Base-by-base conservation (phyloP, 805 yeast species). In the Kregervanrija fluxuum region DNA sequence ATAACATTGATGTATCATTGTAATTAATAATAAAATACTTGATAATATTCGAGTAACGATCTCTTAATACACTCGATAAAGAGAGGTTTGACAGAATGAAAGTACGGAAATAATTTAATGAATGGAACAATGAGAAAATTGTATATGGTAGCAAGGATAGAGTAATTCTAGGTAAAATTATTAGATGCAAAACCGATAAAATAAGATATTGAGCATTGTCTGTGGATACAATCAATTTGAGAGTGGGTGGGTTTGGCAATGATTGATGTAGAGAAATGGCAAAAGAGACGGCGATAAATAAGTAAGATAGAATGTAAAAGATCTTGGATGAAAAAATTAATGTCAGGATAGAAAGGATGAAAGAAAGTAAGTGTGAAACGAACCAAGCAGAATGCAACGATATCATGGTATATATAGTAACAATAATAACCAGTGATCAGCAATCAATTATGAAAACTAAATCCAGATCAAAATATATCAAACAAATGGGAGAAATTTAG, bases 111-210 rank as follows among this genome's bases (percentile, higher is more conserved):
- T 86, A 91, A 14, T 83, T 80, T 56, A 89, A 68, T 10, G 79
- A 80, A 61, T 90, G 97, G 77, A 91, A 89, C 14, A 80, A 59
- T 8, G 96, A 82, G 63, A 84, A 90, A 45, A 85, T 68, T 38
- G 78, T 69, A 59, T 85, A 88, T 44, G 97, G 95, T 17, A 81
- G 61, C 50, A 83, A 66, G 2, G 95, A 74, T 44, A 85, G 59
- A 32, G 77, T 63, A 50, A 77, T 75, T 48, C 73, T 77, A 39
- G 82, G 79, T 52, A 88, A 74, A 46, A 80, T 59, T 5, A 75
- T 50, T 56, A 74, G 65, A 79, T 80, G 77, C 37, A 69, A 69
- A 48, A 74, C 51, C 40, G 80, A 80, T 47, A 80, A 65, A 36
- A 70, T 61, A 42, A 85, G 70, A 65, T 89, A 90, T 53, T 87